Evolutionary conservation across 257 asterid species (phyloP).

Genomic region (Capsicum pubescens): DNA sequence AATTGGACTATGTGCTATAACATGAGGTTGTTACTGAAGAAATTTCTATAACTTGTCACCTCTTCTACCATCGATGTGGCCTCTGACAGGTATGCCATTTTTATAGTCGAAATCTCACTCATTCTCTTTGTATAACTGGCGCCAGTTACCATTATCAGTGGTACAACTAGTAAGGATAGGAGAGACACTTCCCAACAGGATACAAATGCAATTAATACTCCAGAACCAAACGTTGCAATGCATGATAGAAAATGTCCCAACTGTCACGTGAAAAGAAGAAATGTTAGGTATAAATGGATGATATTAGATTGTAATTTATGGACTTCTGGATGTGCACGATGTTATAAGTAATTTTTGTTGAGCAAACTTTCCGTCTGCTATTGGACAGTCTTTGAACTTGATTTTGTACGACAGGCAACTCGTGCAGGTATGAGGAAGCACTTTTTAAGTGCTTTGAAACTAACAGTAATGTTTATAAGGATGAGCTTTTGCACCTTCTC

Average conservation of each 20-base stretch:
- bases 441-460: not conserved
- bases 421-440: not conserved
- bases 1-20: conserved; percentile 17
- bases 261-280: conserved; percentile 45
- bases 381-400: not conserved
- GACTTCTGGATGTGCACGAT: not conserved
- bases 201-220: conserved; percentile 72
- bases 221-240: conserved; percentile 72
- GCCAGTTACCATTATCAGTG: conserved; percentile 69
- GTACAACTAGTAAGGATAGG: conserved; percentile 71
- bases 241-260: conserved; percentile 82
- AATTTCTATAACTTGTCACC: conserved; percentile 47
- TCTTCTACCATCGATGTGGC: conserved; percentile 85
- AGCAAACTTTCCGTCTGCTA: conserved; percentile 2
- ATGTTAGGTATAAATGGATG: conserved; percentile 36
- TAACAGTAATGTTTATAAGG: not conserved
- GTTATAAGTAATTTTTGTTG: not conserved
- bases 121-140: conserved; percentile 72
- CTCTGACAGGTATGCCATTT: conserved; percentile 65
- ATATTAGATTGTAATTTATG: not conserved
- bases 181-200: conserved; percentile 89
- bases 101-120: conserved; percentile 61
- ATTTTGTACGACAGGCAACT: not conserved
- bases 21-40: not conserved
- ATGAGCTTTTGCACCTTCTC: conserved; percentile 62